Percentiles rank a stretch among this genome's conserved stretches.
Conservation (phyloP, 768 basidiomycete species). For the Phaeolepiota aurea region DNA sequence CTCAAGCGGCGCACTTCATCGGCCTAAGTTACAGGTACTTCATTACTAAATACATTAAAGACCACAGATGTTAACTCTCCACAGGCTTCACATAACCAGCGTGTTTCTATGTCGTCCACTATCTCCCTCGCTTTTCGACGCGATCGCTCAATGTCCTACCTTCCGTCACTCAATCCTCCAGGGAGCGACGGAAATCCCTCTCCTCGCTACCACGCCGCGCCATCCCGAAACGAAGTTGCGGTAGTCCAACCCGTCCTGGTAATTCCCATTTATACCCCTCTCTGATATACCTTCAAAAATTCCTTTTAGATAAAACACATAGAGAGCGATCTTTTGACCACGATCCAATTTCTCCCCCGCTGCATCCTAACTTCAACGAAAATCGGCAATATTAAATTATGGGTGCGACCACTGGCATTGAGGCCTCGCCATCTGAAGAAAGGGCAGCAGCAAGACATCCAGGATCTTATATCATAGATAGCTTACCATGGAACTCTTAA, state of each 20-base stretch:
- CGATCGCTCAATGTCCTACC: slow-evolving; percentile 50
- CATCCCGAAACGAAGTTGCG: slow-evolving; percentile 84
- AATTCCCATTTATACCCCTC: slow-evolving; percentile 15
- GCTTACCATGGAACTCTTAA: no score
- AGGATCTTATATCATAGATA: slow-evolving; percentile 13
- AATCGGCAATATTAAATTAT: slow-evolving; percentile 71
- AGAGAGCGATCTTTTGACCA: slow-evolving; percentile 72
- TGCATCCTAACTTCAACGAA: slow-evolving; percentile 76
- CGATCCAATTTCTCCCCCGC: slow-evolving; percentile 69
- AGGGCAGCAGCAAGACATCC: slow-evolving; percentile 7
- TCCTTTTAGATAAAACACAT: slow-evolving; percentile 62
- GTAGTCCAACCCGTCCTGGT: slow-evolving; percentile 88
- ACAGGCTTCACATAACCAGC: slow-evolving; percentile 56
- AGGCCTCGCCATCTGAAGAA: slow-evolving; percentile 23
- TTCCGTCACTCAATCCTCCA: slow-evolving; percentile 32
- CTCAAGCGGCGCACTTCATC: slow-evolving; percentile 81
- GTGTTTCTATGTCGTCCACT: slow-evolving; percentile 72
- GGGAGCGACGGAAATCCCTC: slow-evolving; percentile 30
- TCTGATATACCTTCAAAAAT: not conserved
- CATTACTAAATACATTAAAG: not conserved
- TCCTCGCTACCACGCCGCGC: slow-evolving; percentile 76
- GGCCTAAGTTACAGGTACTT: slow-evolving; percentile 65
- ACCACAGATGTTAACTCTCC: not conserved
- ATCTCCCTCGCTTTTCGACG: slow-evolving; percentile 66
- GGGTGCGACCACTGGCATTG: slow-evolving; percentile 67